Evolutionary conservation across 2,329 filamentous ascomycete species (phyloP), one percentile per base, ranked within the genome.

Genomic region (Rutstroemia sp.): DNA sequence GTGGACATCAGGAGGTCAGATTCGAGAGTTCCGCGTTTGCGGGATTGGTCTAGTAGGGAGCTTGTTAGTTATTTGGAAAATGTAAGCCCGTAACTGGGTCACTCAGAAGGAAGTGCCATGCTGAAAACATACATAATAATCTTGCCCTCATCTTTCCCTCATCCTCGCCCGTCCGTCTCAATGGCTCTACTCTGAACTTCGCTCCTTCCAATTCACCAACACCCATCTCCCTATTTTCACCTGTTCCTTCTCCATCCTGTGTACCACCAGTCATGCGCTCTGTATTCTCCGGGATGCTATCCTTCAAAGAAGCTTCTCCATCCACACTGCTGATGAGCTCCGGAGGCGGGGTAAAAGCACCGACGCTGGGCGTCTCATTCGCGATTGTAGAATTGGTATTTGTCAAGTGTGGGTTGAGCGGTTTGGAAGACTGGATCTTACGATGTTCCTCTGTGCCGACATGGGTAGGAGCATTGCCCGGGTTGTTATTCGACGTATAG

Each of bases 1-100:
- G 94, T 99, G 59, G 90, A 96, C 64, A 97, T 87, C 61, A 99
- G 83, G 54, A 99, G 88, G 72, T 99, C 94, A 62, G 89, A 92
- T 72, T 99, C 94, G 69, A 97, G 86, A 63, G 88, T 97, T 65
- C 94, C 94, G 71, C 94, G 86, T 75, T 99, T 99, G 66, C 94
- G 88, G 72, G 88, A 94, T 76, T 99, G 94, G 77, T 99, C 92
- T 96, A 67, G 55, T 34, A 14, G 10, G 34, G 19, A 42, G 21
- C 14, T 10, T 45, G 30, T 34, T 34, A 34, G 30, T 34, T 34
- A 58, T 61, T 58, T 54, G 21, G 30, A 37, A n/a, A 49, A n/a
- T 52, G 41, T 46, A 39, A 52, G 27, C 18, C 16, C 30, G 42
- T 42, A 34, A 2, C 10, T 34, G 4, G 3, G 9, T 34, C 10